A percentile compares a stretch with the other conserved stretches of the same genome.
phyloP scores from a whole-genome alignment of 2,329 filamentous ascomycete genomes.

The Colletotrichum navitas region DNA sequence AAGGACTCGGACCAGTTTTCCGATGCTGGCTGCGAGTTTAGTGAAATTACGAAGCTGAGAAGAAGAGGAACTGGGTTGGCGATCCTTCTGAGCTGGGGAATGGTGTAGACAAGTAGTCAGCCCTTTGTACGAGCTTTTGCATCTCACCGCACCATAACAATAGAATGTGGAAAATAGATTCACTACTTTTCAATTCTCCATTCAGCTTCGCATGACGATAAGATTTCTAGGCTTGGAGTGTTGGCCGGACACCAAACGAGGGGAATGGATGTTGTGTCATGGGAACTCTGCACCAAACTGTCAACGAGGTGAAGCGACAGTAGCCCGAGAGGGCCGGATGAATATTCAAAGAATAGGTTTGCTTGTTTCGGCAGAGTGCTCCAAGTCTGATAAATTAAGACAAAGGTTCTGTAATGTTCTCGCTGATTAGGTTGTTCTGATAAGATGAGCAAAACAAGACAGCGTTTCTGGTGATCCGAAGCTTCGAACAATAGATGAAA shows the following conservation, averaged over 20 bases:
- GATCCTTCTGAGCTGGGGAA: background rate
- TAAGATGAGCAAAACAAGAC: background rate
- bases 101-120: background rate
- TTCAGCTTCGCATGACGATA: background rate
- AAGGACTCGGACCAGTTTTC: no score
- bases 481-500: background rate
- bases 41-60: no score
- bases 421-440: background rate
- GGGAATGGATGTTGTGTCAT: no score
- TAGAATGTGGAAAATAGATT: background rate
- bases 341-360: background rate
- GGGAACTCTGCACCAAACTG: background rate
- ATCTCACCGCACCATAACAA: background rate
- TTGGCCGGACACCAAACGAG: background rate
- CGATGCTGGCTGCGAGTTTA: no score
- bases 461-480: no score
- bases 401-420: background rate
- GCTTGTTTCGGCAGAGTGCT: background rate
- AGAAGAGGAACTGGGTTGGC: no score
- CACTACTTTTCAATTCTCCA: background rate
- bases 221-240: background rate
- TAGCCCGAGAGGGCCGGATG: no score
- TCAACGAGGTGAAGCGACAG: no score
- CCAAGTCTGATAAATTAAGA: background rate
- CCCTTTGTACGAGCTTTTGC: background rate